Percentiles rank a stretch among this genome's conserved stretches.
These are phyloP conservation scores for Thermothelomyces thermophilus DNA, from an alignment of 2,329 filamentous ascomycete species.

Conservation along the genomic window DNA sequence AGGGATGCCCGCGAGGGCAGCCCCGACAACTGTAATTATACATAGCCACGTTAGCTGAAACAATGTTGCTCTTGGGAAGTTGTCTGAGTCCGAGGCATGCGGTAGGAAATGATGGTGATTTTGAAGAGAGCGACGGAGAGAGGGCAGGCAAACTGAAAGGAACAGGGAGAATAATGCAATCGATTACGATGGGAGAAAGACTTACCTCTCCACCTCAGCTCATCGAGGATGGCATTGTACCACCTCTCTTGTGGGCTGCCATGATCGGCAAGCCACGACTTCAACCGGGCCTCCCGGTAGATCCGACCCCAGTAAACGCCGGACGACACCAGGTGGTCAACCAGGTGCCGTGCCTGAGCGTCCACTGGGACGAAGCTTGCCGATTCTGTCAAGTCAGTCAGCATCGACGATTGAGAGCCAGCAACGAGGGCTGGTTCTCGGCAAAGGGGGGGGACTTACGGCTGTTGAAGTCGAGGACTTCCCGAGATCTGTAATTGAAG, in stretches of 20 bases:
- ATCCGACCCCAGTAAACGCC: not conserved
- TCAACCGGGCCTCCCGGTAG: not conserved
- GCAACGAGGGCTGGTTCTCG: not conserved
- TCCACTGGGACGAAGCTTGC: not conserved
- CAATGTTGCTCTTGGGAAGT: no score
- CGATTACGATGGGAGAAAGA: no score
- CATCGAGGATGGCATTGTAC: constrained; percentile 1
- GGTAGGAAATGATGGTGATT: no score
- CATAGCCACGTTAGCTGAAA: no score
- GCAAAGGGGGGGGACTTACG: not conserved
- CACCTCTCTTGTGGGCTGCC: not conserved
- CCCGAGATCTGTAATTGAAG: not conserved
- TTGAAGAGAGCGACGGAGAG: no score
- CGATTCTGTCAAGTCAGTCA: not conserved
- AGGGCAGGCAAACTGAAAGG: no score
- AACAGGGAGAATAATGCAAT: no score
- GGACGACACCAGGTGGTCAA: not conserved
- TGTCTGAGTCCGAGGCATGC: no score
- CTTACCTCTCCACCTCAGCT: constrained; percentile 2
- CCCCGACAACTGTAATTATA: constrained; percentile 5
- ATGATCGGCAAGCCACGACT: not conserved
- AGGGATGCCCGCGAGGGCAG: constrained; percentile 4
- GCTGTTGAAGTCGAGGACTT: not conserved
- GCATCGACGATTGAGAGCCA: not conserved
- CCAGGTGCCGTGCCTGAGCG: not conserved